Percentiles rank a stretch among this genome's conserved stretches.
These are phyloP conservation scores for Chytriomyces confervae DNA, from an alignment of 192 early-diverging fungal species.

Conservation along the genomic window DNA sequence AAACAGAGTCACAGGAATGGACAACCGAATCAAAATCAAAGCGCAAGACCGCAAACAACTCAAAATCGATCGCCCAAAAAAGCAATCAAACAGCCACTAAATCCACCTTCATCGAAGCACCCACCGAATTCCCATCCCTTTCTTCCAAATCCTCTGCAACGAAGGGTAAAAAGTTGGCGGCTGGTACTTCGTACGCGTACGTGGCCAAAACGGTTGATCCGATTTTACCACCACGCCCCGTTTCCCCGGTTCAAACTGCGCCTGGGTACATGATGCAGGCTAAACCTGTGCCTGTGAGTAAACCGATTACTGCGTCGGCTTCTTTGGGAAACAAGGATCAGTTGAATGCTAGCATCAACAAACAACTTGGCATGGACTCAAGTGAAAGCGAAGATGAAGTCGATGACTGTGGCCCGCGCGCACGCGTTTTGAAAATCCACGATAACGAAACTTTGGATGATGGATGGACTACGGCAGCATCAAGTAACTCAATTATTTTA, in stretches of 20 bases:
- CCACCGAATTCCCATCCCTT: not conserved
- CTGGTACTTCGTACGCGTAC: constrained; percentile 7
- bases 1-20: not conserved
- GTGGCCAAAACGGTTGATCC: constrained; percentile 7
- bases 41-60: not conserved
- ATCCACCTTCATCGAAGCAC: not conserved
- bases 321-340: not conserved
- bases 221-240: not conserved
- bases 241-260: not conserved
- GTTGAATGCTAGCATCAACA: not conserved
- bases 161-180: not conserved
- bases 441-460: constrained; percentile 15
- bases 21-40: not conserved
- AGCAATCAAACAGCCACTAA: not conserved
- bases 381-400: not conserved
- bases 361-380: not conserved
- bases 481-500: not conserved
- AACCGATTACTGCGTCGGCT: not conserved
- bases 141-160: not conserved
- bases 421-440: constrained; percentile 12
- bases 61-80: not conserved
- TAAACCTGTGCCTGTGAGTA: not conserved
- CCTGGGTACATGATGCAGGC: not conserved
- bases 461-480: constrained; percentile 10
- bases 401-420: not conserved